A percentile compares a stretch with the other conserved stretches of the same genome.
phyloP scores from a whole-genome alignment of 164 flowering plant genomes.

The Berberis vulgaris region DNA sequence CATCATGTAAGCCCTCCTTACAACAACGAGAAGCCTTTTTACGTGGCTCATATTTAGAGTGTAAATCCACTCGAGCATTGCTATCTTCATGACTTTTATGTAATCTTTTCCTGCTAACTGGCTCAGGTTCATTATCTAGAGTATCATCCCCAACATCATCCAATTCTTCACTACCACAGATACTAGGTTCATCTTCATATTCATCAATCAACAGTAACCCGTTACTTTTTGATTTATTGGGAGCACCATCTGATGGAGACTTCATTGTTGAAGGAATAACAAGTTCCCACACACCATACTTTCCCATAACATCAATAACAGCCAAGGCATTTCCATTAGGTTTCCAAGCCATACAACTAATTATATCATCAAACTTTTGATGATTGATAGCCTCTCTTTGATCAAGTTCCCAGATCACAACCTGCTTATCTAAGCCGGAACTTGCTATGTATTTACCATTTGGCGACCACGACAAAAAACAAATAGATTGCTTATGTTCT shows the following conservation, averaged over 20 bases:
- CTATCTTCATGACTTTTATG: constrained; percentile 48
- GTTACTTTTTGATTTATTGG: constrained; percentile 40
- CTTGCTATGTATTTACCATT: constrained; percentile 98
- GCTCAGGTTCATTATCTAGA: constrained; percentile 68
- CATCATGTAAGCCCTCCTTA: constrained; percentile 28
- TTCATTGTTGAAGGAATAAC: constrained; percentile 81
- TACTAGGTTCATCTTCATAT: constrained; percentile 58
- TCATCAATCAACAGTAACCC: constrained; percentile 72
- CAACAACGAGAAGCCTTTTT: constrained; percentile 32
- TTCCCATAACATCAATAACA: constrained; percentile 84
- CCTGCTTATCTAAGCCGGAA: constrained; percentile 75
- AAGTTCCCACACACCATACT: constrained; percentile 89
- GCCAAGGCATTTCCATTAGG: constrained; percentile 87
- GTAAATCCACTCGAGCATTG: constrained; percentile 27
- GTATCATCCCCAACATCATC: constrained; percentile 67
- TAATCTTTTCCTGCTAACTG: constrained; percentile 53
- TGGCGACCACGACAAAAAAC: constrained; percentile 91
- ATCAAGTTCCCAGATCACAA: constrained; percentile 84
- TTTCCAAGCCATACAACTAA: constrained; percentile 87
- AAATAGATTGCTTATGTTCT: constrained; percentile 63
- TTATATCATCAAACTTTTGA: constrained; percentile 70
- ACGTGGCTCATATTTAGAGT: constrained; percentile 33
- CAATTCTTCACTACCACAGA: constrained; percentile 59
- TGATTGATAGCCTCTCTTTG: constrained; percentile 81
- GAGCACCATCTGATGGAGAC: constrained; percentile 80